These are phyloP conservation scores for Plasmodium vivax DNA, from an alignment of 169 alveolate genomes.

Conservation along the genomic window DNA sequence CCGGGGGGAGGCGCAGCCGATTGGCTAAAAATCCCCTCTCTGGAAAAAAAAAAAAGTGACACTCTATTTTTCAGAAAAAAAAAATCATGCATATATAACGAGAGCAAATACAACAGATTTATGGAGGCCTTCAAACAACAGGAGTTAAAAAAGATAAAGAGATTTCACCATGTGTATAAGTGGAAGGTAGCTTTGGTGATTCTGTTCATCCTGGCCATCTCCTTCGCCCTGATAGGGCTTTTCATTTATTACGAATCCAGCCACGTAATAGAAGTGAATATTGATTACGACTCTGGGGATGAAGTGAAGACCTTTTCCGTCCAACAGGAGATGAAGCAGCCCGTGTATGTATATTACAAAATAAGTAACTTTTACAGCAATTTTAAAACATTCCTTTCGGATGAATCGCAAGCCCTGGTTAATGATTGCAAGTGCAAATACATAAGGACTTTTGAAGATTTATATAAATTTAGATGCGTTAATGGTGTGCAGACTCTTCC, in stretches of 20 bases:
- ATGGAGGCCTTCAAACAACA: constrained; percentile 58
- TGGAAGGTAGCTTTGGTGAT: constrained; percentile 21
- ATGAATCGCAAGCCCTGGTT: constrained; percentile 42
- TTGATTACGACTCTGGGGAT: constrained; percentile 24
- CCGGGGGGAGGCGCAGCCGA: background rate
- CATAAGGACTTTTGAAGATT: constrained; percentile 38
- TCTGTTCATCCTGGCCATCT: constrained; percentile 1
- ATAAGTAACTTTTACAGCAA: constrained; percentile 44
- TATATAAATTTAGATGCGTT: constrained; percentile 41
- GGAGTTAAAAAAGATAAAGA: constrained; percentile 21
- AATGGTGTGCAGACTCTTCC: constrained; percentile 40
- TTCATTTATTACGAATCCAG: constrained; percentile 50
- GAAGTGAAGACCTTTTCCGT: background rate
- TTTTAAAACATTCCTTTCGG: constrained; percentile 24
- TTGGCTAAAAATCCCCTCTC: background rate
- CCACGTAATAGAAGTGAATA: constrained; percentile 9
- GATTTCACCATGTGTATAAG: constrained; percentile 36
- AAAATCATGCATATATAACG: constrained; percentile 1
- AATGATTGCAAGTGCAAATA: constrained; percentile 14
- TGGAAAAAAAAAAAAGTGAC: constrained; percentile 15
- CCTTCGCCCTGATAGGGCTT: constrained; percentile 25
- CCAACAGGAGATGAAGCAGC: constrained; percentile 31
- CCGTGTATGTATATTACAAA: constrained; percentile 43
- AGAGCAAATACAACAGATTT: constrained; percentile 16
- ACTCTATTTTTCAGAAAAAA: background rate